Conservation (phyloP, 768 basidiomycete species). For the Psilocybe tampanensis region DNA sequence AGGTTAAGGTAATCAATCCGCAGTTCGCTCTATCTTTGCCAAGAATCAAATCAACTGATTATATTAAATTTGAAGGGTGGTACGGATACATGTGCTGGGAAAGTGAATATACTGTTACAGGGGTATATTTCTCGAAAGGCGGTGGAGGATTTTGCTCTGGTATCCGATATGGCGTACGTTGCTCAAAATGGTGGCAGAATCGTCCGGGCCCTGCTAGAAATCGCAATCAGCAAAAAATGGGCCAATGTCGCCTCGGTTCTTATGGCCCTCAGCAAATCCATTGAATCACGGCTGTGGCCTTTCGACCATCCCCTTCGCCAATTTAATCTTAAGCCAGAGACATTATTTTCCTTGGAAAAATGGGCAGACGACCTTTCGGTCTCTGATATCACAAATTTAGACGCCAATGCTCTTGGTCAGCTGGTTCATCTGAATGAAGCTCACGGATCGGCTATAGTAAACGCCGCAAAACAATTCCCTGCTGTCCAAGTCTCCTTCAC, state of each 20-base stretch:
- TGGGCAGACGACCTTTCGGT: slow-evolving; percentile 85
- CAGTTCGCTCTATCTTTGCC: neutral
- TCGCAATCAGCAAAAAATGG: slow-evolving; percentile 92
- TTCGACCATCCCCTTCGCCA: slow-evolving; percentile 91
- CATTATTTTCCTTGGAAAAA: slow-evolving; percentile 73
- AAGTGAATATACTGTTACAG: slow-evolving; percentile 95
- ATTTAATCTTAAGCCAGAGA: slow-evolving; percentile 74
- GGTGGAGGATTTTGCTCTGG: slow-evolving; percentile 94
- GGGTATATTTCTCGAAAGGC: slow-evolving; percentile 78
- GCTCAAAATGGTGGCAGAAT: slow-evolving; percentile 96
- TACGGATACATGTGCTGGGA: slow-evolving; percentile 57
- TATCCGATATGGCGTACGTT: slow-evolving; percentile 93
- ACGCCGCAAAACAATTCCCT: slow-evolving; percentile 87
- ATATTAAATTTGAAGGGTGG: slow-evolving; percentile 55
- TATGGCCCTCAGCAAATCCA: slow-evolving; percentile 90
- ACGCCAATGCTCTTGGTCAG: slow-evolving; percentile 70
- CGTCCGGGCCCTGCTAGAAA: slow-evolving; percentile 91
- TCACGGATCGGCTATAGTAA: slow-evolving; percentile 78
- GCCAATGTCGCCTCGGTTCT: slow-evolving; percentile 79
- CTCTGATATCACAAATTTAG: slow-evolving; percentile 67
- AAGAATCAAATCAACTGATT: neutral
- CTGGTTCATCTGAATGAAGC: slow-evolving; percentile 84
- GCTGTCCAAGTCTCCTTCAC: slow-evolving; percentile 62
- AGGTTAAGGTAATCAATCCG: slow-evolving; percentile 67
- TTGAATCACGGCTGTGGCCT: slow-evolving; percentile 93